Base-by-base conservation (phyloP, 441 rosid species). In the Eutrema salsugineum region DNA sequence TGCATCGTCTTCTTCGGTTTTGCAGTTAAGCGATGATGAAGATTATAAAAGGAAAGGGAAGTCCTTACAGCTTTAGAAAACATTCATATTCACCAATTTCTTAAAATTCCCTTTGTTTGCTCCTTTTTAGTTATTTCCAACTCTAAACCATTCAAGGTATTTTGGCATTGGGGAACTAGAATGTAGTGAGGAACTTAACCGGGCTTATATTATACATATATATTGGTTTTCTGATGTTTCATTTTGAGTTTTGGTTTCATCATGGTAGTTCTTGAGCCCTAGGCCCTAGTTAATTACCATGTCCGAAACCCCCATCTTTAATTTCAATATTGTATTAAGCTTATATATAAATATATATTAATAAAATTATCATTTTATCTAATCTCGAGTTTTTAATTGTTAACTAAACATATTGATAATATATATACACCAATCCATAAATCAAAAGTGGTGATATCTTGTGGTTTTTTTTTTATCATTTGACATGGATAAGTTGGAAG, bases 31-130 rank as follows among this genome's bases (percentile, higher is more conserved):
- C 3, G 83, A 81, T 76, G 78, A 80, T 38, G 73, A 78, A 33
- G 83, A 86, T 42, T 73, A 78, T 67, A 73, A 84, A 47, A 86
- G 83, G 84, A 90, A 88, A 81, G 96, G 90, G 71, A 90, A 88
- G 80, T 77, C 83, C 39, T 71, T 81, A 42, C 85, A 68, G 83
- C 77, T 84, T 71, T 61, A 42, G 28, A 39, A 3, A 3, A 39
- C 20, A 27, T 54, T 38, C 39, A 1, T 59, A 46, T 47, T 19
- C 28, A 24, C 20, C 74, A 53, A 35, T 43, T 43, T 30, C 11
- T 36, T 57, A 15, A 16, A 16, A 15, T 43, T 22, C 19, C 17
- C 15, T 50, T 16, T 71, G 8, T 4, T n/a, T 36, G 8, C 15
- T 51, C 17, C 22, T 35, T 8, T 24, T 40, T 6, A 22, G 7